Conservation (phyloP, 371 early-diverging fungal genomes). For the Actinomortierella wolfii region DNA sequence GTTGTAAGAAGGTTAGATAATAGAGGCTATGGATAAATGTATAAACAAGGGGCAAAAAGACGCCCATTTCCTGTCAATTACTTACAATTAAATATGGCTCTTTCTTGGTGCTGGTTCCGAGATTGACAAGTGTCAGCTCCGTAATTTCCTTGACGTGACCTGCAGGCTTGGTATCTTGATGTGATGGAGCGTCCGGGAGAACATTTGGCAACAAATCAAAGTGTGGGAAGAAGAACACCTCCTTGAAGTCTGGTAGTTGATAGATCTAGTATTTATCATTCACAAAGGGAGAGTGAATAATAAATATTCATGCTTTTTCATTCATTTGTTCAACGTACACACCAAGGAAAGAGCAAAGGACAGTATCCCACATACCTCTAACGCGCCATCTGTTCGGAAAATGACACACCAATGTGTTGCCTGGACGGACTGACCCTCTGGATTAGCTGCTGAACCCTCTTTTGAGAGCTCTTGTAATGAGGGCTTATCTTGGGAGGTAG, state of each 20-base stretch:
- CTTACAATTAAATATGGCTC: conserved; percentile 76
- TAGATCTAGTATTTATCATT: conserved; percentile 55
- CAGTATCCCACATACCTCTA: conserved; percentile 50
- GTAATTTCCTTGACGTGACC: conserved; percentile 55
- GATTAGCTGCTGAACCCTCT: conserved; percentile 11
- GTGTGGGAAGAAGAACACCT: conserved; percentile 65
- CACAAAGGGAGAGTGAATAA: background rate
- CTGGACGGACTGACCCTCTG: conserved; percentile 32
- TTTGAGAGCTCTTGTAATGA: too few relatives aligned
- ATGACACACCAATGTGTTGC: conserved; percentile 56
- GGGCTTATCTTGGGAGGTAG: too few relatives aligned
- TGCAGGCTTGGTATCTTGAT: conserved; percentile 45
- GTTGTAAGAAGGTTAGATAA: too few relatives aligned
- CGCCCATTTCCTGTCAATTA: too few relatives aligned
- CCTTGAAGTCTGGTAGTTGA: conserved; percentile 72
- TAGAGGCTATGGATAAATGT: background rate
- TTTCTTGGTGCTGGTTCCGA: conserved; percentile 60
- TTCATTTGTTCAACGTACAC: background rate
- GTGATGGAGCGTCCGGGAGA: conserved; percentile 55
- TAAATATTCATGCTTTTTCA: conserved; percentile 1
- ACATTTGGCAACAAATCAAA: conserved; percentile 70
- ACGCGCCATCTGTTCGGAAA: conserved; percentile 55
- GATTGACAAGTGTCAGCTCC: conserved; percentile 70
- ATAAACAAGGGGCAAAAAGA: background rate
- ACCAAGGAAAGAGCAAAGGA: background rate